Evolutionary conservation across 2,329 filamentous ascomycete genomes (phyloP), one percentile per base, ranked within the genome.

Genomic region (Tolypocladium ophioglossoides): DNA sequence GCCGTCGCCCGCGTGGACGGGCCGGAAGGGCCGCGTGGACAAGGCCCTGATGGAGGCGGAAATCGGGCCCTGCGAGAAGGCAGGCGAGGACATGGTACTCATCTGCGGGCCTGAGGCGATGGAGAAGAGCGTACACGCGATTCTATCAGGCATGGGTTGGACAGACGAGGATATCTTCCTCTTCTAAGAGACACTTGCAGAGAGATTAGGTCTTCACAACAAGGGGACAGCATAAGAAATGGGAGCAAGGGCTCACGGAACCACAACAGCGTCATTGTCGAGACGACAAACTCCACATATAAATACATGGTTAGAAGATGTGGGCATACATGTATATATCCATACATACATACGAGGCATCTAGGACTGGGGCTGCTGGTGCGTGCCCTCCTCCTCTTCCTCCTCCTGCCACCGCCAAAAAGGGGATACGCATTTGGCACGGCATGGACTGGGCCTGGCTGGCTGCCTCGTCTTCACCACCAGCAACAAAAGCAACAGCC

Each of bases 41-140:
- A 74, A 71, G 57, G 74, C 77, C 2, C 67, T 95, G 54, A 70
- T 94, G 35, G 72, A 79, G 58, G 76, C 79, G 57, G 79, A 89
- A 56, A 72, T 80, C 8, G 75, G 74, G 0, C 66, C 71, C 59
- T 68, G 73, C 59, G 37, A 59, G 63, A 59, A 52, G 47, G 64
- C 66, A 59, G 73, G 72, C 0, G 77, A 79, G 56, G 76, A 79
- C 14, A 67, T 96, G 74, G 83, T 89, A 16, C 70, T 96, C 55
- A 76, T 95, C 18, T 96, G 91, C 70, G 91, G 91, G 2, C 91
- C 91, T 0, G 81, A 78, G 60, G 72, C 84, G 3, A 74, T 96
- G 74, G 89, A 95, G 71, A 84, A 83, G 63, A 82, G 76, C 55
- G 83, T 81, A 4, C 78, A 78, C 59, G 66, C 72, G 48, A 78